These are phyloP conservation scores for Akebia trifoliata DNA, from an alignment of 164 flowering plant genomes.

Conservation along the genomic window DNA sequence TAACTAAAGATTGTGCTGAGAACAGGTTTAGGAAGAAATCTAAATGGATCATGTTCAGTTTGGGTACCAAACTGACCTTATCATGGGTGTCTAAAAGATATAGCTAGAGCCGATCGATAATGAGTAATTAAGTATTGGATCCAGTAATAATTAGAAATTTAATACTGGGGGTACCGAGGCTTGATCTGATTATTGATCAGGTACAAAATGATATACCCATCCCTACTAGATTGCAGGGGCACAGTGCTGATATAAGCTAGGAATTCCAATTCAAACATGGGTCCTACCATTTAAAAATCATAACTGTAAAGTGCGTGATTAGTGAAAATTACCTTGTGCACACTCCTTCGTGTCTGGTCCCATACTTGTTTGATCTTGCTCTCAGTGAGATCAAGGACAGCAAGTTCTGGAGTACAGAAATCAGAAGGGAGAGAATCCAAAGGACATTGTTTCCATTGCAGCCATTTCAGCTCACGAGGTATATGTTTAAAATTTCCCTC, in stretches of 20 bases:
- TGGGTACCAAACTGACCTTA: too few species aligned
- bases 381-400: background rate
- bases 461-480: constrained; percentile 2
- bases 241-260: background rate
- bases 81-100: too few species aligned
- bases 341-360: background rate
- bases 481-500: background rate
- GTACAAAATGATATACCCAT: too few species aligned
- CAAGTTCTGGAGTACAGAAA: background rate
- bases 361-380: constrained; percentile 4
- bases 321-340: background rate
- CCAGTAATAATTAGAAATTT: too few species aligned
- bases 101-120: too few species aligned
- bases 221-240: too few species aligned
- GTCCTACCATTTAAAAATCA: background rate
- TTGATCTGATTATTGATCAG: too few species aligned
- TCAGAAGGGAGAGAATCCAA: constrained; percentile 3
- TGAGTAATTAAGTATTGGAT: too few species aligned
- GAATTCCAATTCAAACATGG: background rate
- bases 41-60: too few species aligned
- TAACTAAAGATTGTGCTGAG: too few species aligned
- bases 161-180: too few species aligned
- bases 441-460: background rate
- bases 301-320: background rate
- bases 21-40: too few species aligned